Base-by-base conservation (phyloP, 495 filamentous ascomycete genomes). In the Echria macrotheca region DNA sequence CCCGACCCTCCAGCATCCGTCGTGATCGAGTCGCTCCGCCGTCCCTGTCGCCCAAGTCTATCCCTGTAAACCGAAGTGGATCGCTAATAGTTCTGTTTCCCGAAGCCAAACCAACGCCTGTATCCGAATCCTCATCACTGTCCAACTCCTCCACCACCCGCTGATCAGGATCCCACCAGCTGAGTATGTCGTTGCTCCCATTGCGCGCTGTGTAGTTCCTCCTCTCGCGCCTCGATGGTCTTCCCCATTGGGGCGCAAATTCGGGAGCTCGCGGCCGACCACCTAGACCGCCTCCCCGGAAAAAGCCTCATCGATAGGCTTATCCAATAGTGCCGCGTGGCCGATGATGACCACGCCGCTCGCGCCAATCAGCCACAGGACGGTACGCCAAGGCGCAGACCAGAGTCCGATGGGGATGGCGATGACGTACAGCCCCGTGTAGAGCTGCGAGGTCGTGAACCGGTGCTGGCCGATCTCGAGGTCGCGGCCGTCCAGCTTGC, bases 201-300 rank as follows among this genome's bases (percentile, higher is more conserved):
- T 77, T 74, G 65, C 79, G 72, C 69, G 77, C 71, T 66, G 70
- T 74, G 63, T 70, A 67, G 66, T 72, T 72, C 63, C 78, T 80
- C 75, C 81, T 79, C 71, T 77, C 81, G 79, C 83, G 85, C 86
- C 86, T 80, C 59, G 87, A 84, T 91, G 89, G 89, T 95, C 90
- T 95, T 95, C 89, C 90, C 90, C 88, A 86, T 85, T 72, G 82
- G 87, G 86, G 87, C 87, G 83, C 83, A 86, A 77, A 76, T 81
- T 89, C 82, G 84, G 89, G 90, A 95, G 88, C 81, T 94, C 87
- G 90, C 89, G 89, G 90, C 87, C 91, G 90, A 95, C 90, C 90
- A 91, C 80, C 83, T 96, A 97, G 87, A 96, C 91, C 91, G 90
- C 93, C 91, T 97, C 94, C 93, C 95, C 93, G 80, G 94, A 98